phyloP scores from a whole-genome alignment of 202 grass and related monocot species.

The Panicum hallii region DNA sequence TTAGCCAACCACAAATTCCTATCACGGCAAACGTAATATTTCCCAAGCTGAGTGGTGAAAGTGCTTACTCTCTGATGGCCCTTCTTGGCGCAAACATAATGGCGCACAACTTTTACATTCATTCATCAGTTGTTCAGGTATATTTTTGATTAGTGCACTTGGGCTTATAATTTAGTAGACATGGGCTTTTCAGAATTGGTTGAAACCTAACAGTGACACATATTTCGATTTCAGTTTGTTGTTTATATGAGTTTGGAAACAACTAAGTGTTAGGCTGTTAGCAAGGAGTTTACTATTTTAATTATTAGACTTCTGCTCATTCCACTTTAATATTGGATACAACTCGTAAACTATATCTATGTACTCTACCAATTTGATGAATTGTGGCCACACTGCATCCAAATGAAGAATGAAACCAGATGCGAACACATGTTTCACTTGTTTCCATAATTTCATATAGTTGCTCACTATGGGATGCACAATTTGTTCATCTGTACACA shows the following conservation, averaged over 20 bases:
- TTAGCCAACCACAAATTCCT: constrained; percentile 91
- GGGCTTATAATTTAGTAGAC: background rate
- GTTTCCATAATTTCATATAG: background rate
- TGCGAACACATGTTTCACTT: constrained; percentile 3
- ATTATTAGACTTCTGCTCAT: constrained; percentile 9
- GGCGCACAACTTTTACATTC: constrained; percentile 96
- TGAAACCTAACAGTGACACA: background rate
- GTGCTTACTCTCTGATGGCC: constrained; percentile 93
- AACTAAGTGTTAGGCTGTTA: background rate
- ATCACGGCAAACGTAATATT: constrained; percentile 78
- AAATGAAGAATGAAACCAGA: constrained; percentile 21
- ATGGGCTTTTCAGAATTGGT: constrained; percentile 6
- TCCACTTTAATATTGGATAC: background rate
- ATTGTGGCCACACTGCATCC: constrained; percentile 2
- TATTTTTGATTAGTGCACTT: constrained; percentile 26
- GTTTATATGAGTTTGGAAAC: constrained; percentile 1
- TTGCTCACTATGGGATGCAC: background rate
- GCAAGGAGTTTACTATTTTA: background rate
- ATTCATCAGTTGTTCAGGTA: constrained; percentile 96
- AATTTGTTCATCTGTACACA: constrained; percentile 14
- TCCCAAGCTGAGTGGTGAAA: constrained; percentile 92
- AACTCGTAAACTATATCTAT: background rate
- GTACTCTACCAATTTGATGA: background rate
- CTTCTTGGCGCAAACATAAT: constrained; percentile 98
- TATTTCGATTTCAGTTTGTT: background rate